phyloP scores from a whole-genome alignment of 768 basidiomycete species.

The Chiua virens region DNA sequence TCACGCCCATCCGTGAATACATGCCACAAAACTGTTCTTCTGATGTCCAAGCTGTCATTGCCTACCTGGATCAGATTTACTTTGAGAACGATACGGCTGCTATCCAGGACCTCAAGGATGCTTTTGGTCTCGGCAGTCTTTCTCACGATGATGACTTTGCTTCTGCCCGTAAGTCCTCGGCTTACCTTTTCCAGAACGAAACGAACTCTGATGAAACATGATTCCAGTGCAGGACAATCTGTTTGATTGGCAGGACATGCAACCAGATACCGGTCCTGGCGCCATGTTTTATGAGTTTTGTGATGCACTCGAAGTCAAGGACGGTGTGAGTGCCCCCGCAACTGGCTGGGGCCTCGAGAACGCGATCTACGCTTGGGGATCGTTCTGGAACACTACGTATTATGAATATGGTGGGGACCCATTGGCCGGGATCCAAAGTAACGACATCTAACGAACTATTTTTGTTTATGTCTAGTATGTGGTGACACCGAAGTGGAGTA shows the following conservation, averaged over 20 bases:
- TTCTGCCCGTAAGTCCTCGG: slow-evolving; percentile 42
- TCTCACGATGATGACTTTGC: slow-evolving; percentile 69
- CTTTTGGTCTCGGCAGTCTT: slow-evolving; percentile 57
- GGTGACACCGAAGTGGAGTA: slow-evolving; percentile 47
- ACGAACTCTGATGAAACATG: slow-evolving; percentile 22
- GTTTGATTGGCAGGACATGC: slow-evolving; percentile 69
- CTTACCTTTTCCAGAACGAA: neutral
- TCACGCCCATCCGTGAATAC: slow-evolving; percentile 64
- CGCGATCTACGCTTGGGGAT: slow-evolving; percentile 60
- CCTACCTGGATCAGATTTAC: slow-evolving; percentile 61
- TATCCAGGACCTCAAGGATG: slow-evolving; percentile 53
- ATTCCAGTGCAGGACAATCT: slow-evolving; percentile 47
- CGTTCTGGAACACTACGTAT: slow-evolving; percentile 55
- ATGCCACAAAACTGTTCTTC: slow-evolving; percentile 77
- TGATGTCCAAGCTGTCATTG: slow-evolving; percentile 63
- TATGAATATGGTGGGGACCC: slow-evolving; percentile 36
- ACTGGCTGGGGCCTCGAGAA: slow-evolving; percentile 63
- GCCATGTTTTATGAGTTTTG: slow-evolving; percentile 39
- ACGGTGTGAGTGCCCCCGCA: slow-evolving; percentile 42
- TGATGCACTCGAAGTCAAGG: slow-evolving; percentile 39
- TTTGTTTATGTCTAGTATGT: slow-evolving; percentile 45
- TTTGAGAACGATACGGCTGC: slow-evolving; percentile 41
- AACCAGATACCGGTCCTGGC: slow-evolving; percentile 47
- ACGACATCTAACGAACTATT: neutral
- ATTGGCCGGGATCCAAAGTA: neutral